Evolutionary conservation across 2,329 filamentous ascomycete genomes (phyloP).

Genomic region (Alternaria metachromatica): DNA sequence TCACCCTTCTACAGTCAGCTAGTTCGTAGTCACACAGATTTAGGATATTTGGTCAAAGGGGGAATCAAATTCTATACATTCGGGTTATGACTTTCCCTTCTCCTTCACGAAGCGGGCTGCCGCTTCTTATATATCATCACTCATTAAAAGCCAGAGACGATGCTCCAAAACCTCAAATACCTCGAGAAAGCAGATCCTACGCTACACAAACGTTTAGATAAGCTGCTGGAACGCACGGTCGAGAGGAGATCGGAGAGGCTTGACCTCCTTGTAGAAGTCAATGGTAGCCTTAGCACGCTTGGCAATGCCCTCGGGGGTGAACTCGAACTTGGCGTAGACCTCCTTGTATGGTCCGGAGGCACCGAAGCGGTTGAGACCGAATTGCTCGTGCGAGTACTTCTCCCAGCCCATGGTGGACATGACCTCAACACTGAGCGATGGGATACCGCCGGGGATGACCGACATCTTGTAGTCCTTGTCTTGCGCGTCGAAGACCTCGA

Average conservation of each 20-base stretch:
- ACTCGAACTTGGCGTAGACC: constrained; percentile 99
- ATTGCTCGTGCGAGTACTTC: constrained; percentile 99
- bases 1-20: too few species aligned
- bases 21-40: too few species aligned
- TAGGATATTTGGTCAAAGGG: constrained; percentile 4
- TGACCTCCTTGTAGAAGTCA: constrained; percentile 97
- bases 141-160: constrained; percentile 7
- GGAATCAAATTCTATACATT: constrained; percentile 34
- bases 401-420: constrained; percentile 99
- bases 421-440: constrained; percentile 90
- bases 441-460: constrained; percentile 92
- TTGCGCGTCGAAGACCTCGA: constrained; percentile 95
- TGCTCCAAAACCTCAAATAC: background rate
- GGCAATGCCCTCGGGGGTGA: constrained; percentile 94
- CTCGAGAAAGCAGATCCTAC: constrained; percentile 6
- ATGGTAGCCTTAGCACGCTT: constrained; percentile 93
- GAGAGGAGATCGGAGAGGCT: constrained; percentile 85
- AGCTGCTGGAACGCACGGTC: constrained; percentile 98
- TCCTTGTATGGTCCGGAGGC: constrained; percentile 97
- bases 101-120: constrained; percentile 19
- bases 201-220: constrained; percentile 65
- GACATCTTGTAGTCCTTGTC: constrained; percentile 92
- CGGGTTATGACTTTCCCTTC: constrained; percentile 21
- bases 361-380: constrained; percentile 98
- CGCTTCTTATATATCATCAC: constrained; percentile 20